Evolutionary conservation across 768 basidiomycete species (phyloP).

Genomic region (Tulasnella sp.): DNA sequence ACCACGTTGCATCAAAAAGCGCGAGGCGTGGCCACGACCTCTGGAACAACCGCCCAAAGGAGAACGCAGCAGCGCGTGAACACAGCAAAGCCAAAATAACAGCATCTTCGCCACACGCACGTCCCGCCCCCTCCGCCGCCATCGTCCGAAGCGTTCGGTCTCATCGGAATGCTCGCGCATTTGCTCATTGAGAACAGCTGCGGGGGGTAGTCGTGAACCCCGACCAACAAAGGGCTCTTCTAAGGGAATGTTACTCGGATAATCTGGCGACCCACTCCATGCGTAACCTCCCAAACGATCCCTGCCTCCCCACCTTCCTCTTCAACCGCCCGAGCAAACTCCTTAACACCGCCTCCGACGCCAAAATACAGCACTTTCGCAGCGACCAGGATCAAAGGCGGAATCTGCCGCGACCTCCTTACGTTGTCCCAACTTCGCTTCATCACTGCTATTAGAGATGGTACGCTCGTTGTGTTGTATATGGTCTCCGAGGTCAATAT

Average conservation of each 20-base stretch:
- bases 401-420: neutral
- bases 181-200: neutral
- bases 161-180: neutral
- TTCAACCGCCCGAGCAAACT: conserved; percentile 60
- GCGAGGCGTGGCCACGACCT: neutral
- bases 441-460: conserved; percentile 48
- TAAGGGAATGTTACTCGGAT: conserved; percentile 17
- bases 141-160: neutral
- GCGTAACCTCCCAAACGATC: conserved; percentile 55
- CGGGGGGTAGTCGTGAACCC: neutral
- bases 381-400: conserved; percentile 64
- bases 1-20: neutral
- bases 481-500: conserved; percentile 92
- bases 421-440: neutral
- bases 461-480: conserved; percentile 64
- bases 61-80: neutral
- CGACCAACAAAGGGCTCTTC: neutral
- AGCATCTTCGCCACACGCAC: neutral
- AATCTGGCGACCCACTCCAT: conserved; percentile 25
- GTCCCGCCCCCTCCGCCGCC: neutral
- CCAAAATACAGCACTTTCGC: conserved; percentile 94
- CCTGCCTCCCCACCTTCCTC: conserved; percentile 46
- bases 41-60: neutral
- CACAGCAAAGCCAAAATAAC: conserved; percentile 4
- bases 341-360: conserved; percentile 81